Evolutionary conservation across 1,139 yeast genomes (phyloP).

Genomic region (Saccharomycopsis hybrid): DNA sequence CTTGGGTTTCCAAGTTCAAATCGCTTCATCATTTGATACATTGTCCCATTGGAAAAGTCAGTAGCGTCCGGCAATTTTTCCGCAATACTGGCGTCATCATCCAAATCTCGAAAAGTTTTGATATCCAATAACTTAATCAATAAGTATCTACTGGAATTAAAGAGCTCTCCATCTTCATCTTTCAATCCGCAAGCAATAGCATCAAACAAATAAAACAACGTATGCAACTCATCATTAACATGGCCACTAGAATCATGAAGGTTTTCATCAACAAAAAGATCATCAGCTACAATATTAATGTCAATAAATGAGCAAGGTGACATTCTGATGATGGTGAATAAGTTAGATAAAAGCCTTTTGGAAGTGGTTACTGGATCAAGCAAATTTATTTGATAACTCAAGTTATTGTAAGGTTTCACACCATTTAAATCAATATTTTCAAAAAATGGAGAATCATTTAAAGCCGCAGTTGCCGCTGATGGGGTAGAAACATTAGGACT

Average conservation of each 20-base stretch:
- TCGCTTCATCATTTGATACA: neutral
- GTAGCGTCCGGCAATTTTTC: neutral
- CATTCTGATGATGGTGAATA: conserved; percentile 6
- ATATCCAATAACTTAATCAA: neutral
- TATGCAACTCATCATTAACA: no score
- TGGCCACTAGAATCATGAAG: no score
- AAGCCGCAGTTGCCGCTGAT: no score
- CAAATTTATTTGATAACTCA: conserved; percentile 33
- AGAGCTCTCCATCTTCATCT: conserved; percentile 6
- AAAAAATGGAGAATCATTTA: no score
- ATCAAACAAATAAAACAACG: neutral
- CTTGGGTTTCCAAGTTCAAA: conserved; percentile 1
- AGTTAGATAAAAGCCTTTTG: conserved; percentile 3
- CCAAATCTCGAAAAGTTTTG: neutral
- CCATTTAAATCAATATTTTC: no score
- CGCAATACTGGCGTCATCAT: no score
- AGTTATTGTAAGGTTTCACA: conserved; percentile 1
- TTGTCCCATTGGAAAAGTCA: conserved; percentile 7
- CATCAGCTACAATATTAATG: no score
- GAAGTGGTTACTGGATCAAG: conserved; percentile 22
- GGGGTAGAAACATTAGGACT: no score
- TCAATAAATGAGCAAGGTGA: neutral
- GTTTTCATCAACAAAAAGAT: neutral
- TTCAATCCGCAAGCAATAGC: conserved; percentile 12
- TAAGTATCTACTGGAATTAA: neutral